Evolutionary conservation across 768 basidiomycete species (phyloP), one percentile per base, ranked within the genome.

Genomic region (Rhizopogon vinicolor): DNA sequence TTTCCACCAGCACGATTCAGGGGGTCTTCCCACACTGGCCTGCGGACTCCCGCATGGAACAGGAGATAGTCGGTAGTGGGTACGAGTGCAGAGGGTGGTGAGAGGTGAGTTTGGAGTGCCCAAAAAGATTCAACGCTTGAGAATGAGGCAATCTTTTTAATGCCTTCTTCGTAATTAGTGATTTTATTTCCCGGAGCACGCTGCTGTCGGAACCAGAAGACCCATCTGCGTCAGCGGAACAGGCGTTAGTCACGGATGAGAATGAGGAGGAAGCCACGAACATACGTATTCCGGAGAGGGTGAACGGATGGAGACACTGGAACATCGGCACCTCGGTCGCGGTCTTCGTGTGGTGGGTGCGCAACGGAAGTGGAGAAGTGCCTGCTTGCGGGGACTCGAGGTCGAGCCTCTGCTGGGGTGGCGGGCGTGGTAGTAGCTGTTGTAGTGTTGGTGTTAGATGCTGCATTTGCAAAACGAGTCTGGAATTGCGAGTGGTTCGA

Each of bases 71-170:
- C 96, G 4, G 95, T 96, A 3, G 93, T 96, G 6, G 94, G 89
- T 10, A 84, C 79, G 25, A 98, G 80, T 12, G 81, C 79, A 1
- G 91, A 93, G 1, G 95, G 93, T 0, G 91, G 85, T 5, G 86
- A 79, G 28, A 98, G 81, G 69, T 98, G 96, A 4, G 94, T 93
- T 79, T 91, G 90, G 56, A 98, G 75, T 22, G 93, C 88, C 87
- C 95, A 96, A 71, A 94, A 97, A 39, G 93, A 95, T 74, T 98
- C 96, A 51, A 93, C 90, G 87, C 92, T 95, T 61, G 89, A 86
- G 67, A 95, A 96, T 5, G 90, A 85, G 5, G 93, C 85, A 45
- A 98, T 86, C 71, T 88, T 89, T 74, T 93, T 93, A 65, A 98
- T 96, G 29, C 93, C 93, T 65, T 96, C 93, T 65, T 97, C 94